phyloP scores from a whole-genome alignment of 2,329 filamentous ascomycete genomes.

The Samsoniella hepiali region DNA sequence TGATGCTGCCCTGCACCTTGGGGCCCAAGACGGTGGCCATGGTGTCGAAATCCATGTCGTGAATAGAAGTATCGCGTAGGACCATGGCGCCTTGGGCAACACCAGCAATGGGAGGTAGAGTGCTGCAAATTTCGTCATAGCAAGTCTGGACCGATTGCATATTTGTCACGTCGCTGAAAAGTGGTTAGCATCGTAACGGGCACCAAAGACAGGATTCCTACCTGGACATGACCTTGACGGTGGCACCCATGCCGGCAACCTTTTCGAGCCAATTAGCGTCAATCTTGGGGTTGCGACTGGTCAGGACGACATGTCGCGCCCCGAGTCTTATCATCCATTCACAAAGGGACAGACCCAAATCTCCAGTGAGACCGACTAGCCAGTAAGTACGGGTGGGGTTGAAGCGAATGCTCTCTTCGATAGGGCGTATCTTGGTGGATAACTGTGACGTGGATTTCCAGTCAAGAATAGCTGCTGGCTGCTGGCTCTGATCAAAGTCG shows the following conservation, averaged over 20 bases:
- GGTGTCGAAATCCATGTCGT: conserved; percentile 20
- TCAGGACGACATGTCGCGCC: conserved; percentile 34
- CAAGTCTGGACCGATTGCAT: conserved; percentile 5
- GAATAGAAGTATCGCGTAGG: conserved; percentile 27
- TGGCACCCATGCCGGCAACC: conserved; percentile 24
- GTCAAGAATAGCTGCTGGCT: no score
- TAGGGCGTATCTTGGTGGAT: background rate
- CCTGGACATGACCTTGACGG: no score
- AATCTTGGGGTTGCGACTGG: conserved; percentile 35
- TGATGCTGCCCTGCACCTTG: conserved; percentile 15
- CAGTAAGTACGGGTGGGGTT: conserved; percentile 25
- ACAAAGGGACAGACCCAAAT: conserved; percentile 35
- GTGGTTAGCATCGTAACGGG: no score
- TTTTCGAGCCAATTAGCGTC: conserved; percentile 9
- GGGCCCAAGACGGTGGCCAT: conserved; percentile 4
- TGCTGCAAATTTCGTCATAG: conserved; percentile 24
- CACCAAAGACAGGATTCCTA: no score
- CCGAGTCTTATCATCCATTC: conserved; percentile 37
- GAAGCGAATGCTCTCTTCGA: background rate
- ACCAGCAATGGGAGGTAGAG: conserved; percentile 34
- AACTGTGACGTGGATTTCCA: background rate
- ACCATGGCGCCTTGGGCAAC: conserved; percentile 39
- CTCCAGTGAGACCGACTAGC: conserved; percentile 31
- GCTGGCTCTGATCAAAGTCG: no score
- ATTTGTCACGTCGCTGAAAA: background rate